phyloP scores from a whole-genome alignment of 306 rosid species.

The Lathyrus oleraceus region DNA sequence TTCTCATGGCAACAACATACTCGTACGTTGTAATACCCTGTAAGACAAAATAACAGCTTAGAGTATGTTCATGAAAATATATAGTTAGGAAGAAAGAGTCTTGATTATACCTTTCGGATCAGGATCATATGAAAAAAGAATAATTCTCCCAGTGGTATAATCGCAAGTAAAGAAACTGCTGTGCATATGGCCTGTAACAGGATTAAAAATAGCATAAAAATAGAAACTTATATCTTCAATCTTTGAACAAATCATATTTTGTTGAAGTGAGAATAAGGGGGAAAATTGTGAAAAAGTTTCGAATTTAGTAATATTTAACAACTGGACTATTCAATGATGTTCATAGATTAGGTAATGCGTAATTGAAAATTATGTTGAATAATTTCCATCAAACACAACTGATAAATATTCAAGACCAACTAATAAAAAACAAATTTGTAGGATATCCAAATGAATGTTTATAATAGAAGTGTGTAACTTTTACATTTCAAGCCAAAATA shows the following conservation, averaged over 20 bases:
- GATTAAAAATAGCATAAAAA: constrained; percentile 31
- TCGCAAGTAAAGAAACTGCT: constrained; percentile 67
- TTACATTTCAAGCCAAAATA: constrained; percentile 1
- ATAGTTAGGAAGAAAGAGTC: constrained; percentile 20
- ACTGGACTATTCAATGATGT: not conserved
- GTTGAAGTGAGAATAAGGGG: constrained; percentile 19
- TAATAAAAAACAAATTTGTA: not conserved
- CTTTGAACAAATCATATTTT: constrained; percentile 7
- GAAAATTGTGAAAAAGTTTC: not conserved
- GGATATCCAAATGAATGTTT: no score
- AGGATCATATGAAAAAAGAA: constrained; percentile 83
- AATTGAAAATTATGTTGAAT: constrained; percentile 6
- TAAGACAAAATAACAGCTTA: constrained; percentile 30
- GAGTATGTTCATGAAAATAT: constrained; percentile 23
- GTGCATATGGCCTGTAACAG: constrained; percentile 75
- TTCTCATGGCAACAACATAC: constrained; percentile 86
- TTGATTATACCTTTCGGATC: constrained; percentile 66
- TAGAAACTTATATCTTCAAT: not conserved
- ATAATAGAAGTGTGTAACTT: not conserved
- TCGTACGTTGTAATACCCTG: constrained; percentile 90
- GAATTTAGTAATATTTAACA: constrained; percentile 20
- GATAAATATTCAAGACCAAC: constrained; percentile 6
- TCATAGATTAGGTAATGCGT: not conserved
- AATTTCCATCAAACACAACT: constrained; percentile 24
- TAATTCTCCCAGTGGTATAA: constrained; percentile 76